phyloP scores from a whole-genome alignment of 768 basidiomycete species.

The Lepiota venenata region DNA sequence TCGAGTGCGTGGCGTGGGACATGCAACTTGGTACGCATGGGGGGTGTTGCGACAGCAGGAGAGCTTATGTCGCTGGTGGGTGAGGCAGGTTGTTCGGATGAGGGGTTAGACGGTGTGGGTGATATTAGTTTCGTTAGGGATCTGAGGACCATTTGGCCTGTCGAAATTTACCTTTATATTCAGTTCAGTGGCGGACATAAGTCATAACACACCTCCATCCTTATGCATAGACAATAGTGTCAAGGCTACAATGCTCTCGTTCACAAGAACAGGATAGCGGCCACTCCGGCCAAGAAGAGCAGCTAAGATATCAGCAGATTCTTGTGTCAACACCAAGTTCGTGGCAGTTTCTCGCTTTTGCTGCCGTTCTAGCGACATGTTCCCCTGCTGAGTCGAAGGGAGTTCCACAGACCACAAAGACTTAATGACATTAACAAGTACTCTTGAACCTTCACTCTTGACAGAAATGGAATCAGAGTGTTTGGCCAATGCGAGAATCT shows the following conservation, averaged over 20 bases:
- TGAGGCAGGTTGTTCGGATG: constrained; percentile 33
- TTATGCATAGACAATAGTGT: constrained; percentile 69
- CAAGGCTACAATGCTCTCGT: constrained; percentile 84
- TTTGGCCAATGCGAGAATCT: constrained; percentile 69
- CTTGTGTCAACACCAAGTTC: constrained; percentile 43
- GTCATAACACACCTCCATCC: constrained; percentile 54
- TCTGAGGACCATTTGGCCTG: constrained; percentile 62
- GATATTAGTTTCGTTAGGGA: constrained; percentile 45
- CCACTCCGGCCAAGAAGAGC: constrained; percentile 72
- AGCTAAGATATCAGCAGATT: constrained; percentile 59
- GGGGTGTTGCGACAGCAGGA: constrained; percentile 43
- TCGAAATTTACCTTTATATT: constrained; percentile 2
- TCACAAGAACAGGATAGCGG: constrained; percentile 82
- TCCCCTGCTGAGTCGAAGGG: constrained; percentile 16
- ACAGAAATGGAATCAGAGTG: constrained; percentile 81
- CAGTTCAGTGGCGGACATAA: neutral
- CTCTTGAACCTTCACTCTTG: constrained; percentile 87
- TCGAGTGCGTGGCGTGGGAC: constrained; percentile 60
- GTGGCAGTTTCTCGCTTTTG: constrained; percentile 53
- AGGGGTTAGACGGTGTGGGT: neutral
- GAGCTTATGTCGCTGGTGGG: constrained; percentile 44
- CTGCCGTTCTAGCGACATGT: constrained; percentile 33
- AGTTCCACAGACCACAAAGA: constrained; percentile 51
- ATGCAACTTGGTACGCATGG: constrained; percentile 34
- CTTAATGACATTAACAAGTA: constrained; percentile 83